A percentile compares a stretch with the other conserved stretches of the same genome.
These are phyloP conservation scores for Colletotrichum trifolii DNA, from an alignment of 2,329 filamentous ascomycete species.

Conservation along the genomic window DNA sequence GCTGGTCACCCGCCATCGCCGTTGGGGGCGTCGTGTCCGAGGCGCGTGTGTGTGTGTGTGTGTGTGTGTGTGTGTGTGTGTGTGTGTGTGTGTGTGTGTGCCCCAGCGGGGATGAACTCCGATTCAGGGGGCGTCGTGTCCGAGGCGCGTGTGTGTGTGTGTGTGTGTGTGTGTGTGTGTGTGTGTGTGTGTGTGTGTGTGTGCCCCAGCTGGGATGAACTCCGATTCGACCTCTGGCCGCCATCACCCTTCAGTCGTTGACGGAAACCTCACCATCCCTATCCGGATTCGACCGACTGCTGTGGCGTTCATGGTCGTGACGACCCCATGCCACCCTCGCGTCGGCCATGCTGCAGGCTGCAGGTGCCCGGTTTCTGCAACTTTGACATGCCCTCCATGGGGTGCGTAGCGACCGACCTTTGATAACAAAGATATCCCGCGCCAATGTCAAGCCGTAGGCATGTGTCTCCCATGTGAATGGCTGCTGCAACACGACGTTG, in stretches of 20 bases:
- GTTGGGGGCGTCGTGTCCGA: conserved; percentile 19
- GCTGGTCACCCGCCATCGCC: conserved; percentile 1
- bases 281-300: background rate
- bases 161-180: too few relatives aligned
- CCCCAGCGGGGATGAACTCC: conserved; percentile 11
- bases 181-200: too few relatives aligned
- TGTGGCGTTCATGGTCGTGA: background rate
- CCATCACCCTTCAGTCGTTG: too few relatives aligned
- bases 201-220: conserved; percentile 2
- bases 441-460: background rate
- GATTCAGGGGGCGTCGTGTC: conserved; percentile 16
- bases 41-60: background rate
- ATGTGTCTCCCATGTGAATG: conserved; percentile 11
- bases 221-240: conserved; percentile 17
- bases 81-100: background rate
- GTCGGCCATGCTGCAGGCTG: conserved; percentile 21
- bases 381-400: background rate
- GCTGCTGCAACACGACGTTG: conserved; percentile 4
- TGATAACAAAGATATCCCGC: conserved; percentile 16
- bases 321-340: background rate
- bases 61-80: too few relatives aligned
- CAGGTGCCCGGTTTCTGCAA: conserved; percentile 20
- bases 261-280: too few relatives aligned
- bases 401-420: background rate
- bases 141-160: background rate